phyloP scores from a whole-genome alignment of 768 basidiomycete species.

The Suillus decipiens region DNA sequence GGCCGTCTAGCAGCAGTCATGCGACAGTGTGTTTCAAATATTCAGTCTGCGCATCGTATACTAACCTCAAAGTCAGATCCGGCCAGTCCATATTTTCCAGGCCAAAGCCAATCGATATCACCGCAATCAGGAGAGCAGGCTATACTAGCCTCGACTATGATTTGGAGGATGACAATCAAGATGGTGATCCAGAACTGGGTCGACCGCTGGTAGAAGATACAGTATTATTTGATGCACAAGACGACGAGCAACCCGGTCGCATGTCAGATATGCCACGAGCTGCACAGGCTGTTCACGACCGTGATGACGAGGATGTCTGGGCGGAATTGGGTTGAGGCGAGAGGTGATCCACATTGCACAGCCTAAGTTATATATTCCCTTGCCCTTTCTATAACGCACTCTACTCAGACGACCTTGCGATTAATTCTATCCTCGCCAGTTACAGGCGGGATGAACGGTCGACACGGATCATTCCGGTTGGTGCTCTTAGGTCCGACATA shows the following conservation, averaged over 20 bases:
- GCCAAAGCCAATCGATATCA: conserved; percentile 85
- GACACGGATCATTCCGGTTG: background rate
- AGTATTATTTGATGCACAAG: conserved; percentile 64
- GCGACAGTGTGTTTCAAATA: conserved; percentile 69
- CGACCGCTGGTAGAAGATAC: conserved; percentile 60
- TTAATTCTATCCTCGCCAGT: background rate
- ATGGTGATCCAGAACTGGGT: conserved; percentile 49
- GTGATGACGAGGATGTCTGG: conserved; percentile 73
- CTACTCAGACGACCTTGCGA: background rate
- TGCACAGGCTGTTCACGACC: conserved; percentile 51
- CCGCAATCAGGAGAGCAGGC: conserved; percentile 64
- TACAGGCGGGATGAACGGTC: background rate
- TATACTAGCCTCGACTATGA: conserved; percentile 68
- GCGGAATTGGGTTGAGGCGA: conserved; percentile 54
- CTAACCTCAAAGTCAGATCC: conserved; percentile 49
- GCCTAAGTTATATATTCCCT: background rate
- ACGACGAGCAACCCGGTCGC: conserved; percentile 29
- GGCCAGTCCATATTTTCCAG: conserved; percentile 88
- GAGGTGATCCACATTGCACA: background rate
- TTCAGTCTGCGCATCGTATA: conserved; percentile 4
- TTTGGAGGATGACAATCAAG: conserved; percentile 56
- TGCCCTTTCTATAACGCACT: background rate
- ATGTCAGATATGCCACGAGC: conserved; percentile 64
- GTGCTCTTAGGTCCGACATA: background rate
- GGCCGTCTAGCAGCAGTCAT: conserved; percentile 89